Conservation (phyloP, 2,329 filamentous ascomycete species). For the Pseudopithomyces maydicus region DNA sequence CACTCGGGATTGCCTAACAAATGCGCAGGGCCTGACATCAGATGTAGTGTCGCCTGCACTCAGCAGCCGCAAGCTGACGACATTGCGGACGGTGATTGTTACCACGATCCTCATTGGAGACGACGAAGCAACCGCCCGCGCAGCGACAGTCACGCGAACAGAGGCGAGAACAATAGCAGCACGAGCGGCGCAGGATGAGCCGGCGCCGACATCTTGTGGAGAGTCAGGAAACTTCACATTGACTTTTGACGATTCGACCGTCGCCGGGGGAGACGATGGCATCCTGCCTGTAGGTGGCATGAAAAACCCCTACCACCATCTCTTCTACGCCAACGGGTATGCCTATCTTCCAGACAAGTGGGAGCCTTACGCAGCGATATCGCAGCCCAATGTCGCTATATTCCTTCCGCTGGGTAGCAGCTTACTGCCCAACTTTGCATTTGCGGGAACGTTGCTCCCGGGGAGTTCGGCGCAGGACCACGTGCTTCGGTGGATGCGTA, state of each 20-base stretch:
- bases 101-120: slow-evolving; percentile 11
- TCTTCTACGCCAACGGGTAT: slow-evolving; percentile 58
- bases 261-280: slow-evolving; percentile 32
- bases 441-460: slow-evolving; percentile 45
- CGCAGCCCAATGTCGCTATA: slow-evolving; percentile 54
- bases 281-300: slow-evolving; percentile 47
- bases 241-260: slow-evolving; percentile 32
- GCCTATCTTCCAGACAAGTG: slow-evolving; percentile 53
- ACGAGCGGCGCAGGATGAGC: background rate
- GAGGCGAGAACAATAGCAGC: background rate
- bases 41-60: background rate
- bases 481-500: slow-evolving; percentile 50
- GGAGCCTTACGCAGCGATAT: slow-evolving; percentile 52
- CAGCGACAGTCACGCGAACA: slow-evolving; percentile 3
- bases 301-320: slow-evolving; percentile 56
- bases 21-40: background rate
- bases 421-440: slow-evolving; percentile 31
- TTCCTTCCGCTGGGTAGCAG: slow-evolving; percentile 48
- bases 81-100: slow-evolving; percentile 8
- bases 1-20: background rate
- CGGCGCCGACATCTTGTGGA: slow-evolving; percentile 43
- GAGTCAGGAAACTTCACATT: slow-evolving; percentile 53
- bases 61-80: background rate
- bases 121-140: slow-evolving; percentile 1
- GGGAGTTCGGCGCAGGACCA: slow-evolving; percentile 55